These are phyloP conservation scores for Exutisphaerella laricina DNA, from an alignment of 2,329 filamentous ascomycete genomes.

Conservation along the genomic window DNA sequence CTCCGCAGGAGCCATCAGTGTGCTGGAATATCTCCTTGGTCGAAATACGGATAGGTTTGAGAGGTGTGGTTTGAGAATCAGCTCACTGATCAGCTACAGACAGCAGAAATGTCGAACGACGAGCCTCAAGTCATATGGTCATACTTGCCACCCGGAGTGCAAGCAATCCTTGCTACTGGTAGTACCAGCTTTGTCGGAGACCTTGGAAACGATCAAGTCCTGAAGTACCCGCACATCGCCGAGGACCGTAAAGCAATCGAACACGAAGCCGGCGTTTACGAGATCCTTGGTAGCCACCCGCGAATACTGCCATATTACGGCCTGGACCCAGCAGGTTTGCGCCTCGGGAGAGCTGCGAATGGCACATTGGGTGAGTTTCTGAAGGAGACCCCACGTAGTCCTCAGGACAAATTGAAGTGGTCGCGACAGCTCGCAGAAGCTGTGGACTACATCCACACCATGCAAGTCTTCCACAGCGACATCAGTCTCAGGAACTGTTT, in stretches of 20 bases:
- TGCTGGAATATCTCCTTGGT: constrained; percentile 1
- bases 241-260: constrained; percentile 9
- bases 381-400: constrained; percentile 6
- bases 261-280: constrained; percentile 12
- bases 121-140: constrained; percentile 12
- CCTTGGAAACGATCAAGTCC: constrained; percentile 10
- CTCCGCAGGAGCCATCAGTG: constrained; percentile 4
- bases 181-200: constrained; percentile 14
- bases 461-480: constrained; percentile 12
- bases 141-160: constrained; percentile 12
- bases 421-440: constrained; percentile 11
- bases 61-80: constrained; percentile 4
- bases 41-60: constrained; percentile 5
- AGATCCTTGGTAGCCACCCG: constrained; percentile 9
- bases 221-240: constrained; percentile 12
- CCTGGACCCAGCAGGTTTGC: constrained; percentile 10
- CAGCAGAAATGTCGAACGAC: constrained; percentile 10
- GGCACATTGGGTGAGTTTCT: constrained; percentile 12
- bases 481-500: constrained; percentile 11
- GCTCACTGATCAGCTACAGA: constrained; percentile 6
- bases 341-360: constrained; percentile 10
- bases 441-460: constrained; percentile 1
- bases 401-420: constrained; percentile 11
- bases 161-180: constrained; percentile 8
- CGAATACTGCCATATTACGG: constrained; percentile 11